phyloP scores from a whole-genome alignment of 345 rosid species.

The Eucalyptus polyanthemos region DNA sequence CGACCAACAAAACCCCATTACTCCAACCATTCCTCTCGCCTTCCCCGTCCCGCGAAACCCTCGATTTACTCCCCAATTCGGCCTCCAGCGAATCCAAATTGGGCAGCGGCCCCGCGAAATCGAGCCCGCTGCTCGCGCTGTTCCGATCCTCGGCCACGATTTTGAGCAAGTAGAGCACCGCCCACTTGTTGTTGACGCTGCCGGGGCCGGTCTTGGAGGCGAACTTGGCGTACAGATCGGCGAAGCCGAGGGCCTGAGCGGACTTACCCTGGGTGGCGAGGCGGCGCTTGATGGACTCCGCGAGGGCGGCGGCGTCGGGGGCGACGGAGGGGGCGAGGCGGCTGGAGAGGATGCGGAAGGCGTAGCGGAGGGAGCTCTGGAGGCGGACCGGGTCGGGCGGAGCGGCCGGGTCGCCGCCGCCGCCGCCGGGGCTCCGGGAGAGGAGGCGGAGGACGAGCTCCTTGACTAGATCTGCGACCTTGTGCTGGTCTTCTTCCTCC shows the following conservation, averaged over 20 bases:
- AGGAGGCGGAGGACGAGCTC: conserved; percentile 77
- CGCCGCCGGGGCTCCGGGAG: conserved; percentile 37
- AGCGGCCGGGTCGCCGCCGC: conserved; percentile 13
- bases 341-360: conserved; percentile 84
- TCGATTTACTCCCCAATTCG: conserved; percentile 7
- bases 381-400: conserved; percentile 36
- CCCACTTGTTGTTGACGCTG: conserved; percentile 85
- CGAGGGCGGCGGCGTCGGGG: conserved; percentile 70
- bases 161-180: conserved; percentile 74
- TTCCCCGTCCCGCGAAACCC: conserved; percentile 13
- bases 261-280: conserved; percentile 89
- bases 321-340: conserved; percentile 66
- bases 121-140: conserved; percentile 14
- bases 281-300: conserved; percentile 90
- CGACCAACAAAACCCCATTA: conserved; percentile 68
- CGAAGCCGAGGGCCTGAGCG: conserved; percentile 74
- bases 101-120: conserved; percentile 42
- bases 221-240: conserved; percentile 74
- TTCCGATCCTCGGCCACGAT: conserved; percentile 65
- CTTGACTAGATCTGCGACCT: conserved; percentile 64
- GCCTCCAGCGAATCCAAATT: conserved; percentile 29
- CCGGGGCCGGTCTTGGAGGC: conserved; percentile 85
- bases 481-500: conserved; percentile 89
- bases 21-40: conserved; percentile 30
- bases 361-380: conserved; percentile 56